phyloP scores from a whole-genome alignment of 805 yeast genomes.

The Candida maltosa region DNA sequence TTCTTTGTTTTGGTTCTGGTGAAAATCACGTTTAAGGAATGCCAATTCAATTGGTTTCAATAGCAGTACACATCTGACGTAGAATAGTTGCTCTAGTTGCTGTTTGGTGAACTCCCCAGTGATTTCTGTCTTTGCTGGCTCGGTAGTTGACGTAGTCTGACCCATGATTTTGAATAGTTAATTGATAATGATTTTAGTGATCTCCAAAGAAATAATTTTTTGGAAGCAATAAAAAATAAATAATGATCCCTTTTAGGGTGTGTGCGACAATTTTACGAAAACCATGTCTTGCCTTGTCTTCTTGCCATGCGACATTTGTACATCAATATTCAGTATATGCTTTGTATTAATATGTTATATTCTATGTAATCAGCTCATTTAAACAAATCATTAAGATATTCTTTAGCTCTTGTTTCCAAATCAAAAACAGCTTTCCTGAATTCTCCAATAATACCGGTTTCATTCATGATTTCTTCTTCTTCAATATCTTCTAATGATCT shows the following conservation, averaged over 20 bases:
- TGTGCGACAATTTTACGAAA: no score
- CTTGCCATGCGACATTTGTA: no score
- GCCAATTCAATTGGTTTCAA: constrained; percentile 19
- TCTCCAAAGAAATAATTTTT: no score
- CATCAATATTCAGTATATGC: no score
- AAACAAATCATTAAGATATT: constrained; percentile 21
- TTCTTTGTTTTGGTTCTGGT: no score
- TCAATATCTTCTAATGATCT: constrained; percentile 9
- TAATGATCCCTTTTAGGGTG: no score
- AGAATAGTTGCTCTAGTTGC: constrained; percentile 18
- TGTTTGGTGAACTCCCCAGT: constrained; percentile 17
- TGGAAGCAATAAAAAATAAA: no score
- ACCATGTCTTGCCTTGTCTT: no score
- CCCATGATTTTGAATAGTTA: constrained; percentile 15
- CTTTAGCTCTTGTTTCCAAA: constrained; percentile 31
- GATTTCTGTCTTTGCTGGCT: not conserved
- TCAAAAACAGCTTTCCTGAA: constrained; percentile 20
- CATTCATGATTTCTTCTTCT: constrained; percentile 22
- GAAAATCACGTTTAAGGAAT: constrained; percentile 12
- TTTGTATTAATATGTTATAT: no score
- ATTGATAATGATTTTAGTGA: no score
- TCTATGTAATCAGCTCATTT: no score
- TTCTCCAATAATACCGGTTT: constrained; percentile 17
- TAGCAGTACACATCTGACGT: constrained; percentile 12
- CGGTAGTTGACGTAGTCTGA: constrained; percentile 12